Conservation (phyloP, 805 yeast species). For the Wickerhamiella spandovensis region DNA sequence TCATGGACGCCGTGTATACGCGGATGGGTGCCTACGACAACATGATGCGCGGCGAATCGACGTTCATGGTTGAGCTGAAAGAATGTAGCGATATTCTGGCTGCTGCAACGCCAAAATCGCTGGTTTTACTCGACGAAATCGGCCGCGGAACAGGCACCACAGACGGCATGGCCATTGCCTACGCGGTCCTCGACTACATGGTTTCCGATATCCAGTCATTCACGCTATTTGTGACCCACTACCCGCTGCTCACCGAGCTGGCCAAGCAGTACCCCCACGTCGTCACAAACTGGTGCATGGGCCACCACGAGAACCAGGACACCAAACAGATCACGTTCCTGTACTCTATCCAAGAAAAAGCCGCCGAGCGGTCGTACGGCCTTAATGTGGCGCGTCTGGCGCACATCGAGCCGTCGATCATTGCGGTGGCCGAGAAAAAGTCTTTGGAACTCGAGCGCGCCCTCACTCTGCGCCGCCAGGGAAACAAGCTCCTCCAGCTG, state of each 20-base stretch:
- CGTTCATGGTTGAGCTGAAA: constrained; percentile 65
- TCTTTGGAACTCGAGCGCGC: constrained; percentile 17
- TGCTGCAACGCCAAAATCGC: constrained; percentile 37
- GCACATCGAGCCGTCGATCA: constrained; percentile 28
- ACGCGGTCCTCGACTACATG: constrained; percentile 52
- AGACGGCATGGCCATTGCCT: constrained; percentile 77
- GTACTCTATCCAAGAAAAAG: constrained; percentile 37
- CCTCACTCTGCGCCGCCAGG: not conserved
- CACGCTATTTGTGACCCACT: constrained; percentile 74
- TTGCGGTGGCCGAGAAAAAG: constrained; percentile 18
- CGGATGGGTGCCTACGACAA: constrained; percentile 76
- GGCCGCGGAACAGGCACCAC: constrained; percentile 63
- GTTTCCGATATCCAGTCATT: constrained; percentile 34
- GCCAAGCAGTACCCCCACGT: constrained; percentile 28
- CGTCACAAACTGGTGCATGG: constrained; percentile 61
- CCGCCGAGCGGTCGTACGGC: constrained; percentile 59
- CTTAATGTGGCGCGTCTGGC: constrained; percentile 76
- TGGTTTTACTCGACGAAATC: constrained; percentile 59
- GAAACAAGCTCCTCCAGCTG: not conserved
- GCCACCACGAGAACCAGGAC: constrained; percentile 32
- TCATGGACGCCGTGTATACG: constrained; percentile 46
- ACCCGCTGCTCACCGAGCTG: constrained; percentile 47
- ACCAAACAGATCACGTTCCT: constrained; percentile 34
- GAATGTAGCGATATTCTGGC: constrained; percentile 49
- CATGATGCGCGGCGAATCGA: constrained; percentile 59